Percentiles rank a stretch among this genome's conserved stretches.
Evolutionary conservation across 768 basidiomycete genomes (phyloP).

Genomic region (Lentinula sp.): DNA sequence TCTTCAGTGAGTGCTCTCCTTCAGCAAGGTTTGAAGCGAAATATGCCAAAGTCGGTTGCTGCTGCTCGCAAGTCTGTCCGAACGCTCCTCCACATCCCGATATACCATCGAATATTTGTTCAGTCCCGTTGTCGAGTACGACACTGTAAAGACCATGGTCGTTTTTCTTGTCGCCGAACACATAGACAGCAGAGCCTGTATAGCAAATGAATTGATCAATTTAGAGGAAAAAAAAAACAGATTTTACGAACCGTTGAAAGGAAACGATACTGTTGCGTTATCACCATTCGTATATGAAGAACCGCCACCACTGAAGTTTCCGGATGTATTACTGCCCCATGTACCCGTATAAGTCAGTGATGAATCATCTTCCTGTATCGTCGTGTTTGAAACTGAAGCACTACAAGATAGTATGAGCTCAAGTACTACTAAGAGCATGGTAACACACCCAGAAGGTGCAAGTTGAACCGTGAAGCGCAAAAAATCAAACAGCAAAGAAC

Average conservation of each 20-base stretch:
- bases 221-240: background rate
- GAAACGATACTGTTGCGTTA: conserved; percentile 30
- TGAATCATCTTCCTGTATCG: conserved; percentile 33
- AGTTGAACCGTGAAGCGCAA: conserved; percentile 34
- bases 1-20: conserved; percentile 28
- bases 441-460: conserved; percentile 35
- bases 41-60: conserved; percentile 34
- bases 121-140: conserved; percentile 27
- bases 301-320: conserved; percentile 39
- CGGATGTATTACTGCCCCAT: conserved; percentile 37
- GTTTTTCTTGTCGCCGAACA: conserved; percentile 45
- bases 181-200: conserved; percentile 36
- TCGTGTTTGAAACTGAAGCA: conserved; percentile 33
- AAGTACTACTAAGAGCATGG: background rate
- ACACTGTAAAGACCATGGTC: conserved; percentile 41
- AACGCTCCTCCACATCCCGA: conserved; percentile 43
- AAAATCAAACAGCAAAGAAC: conserved; percentile 35
- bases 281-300: conserved; percentile 36
- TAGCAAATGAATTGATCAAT: background rate
- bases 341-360: conserved; percentile 31
- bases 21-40: conserved; percentile 35
- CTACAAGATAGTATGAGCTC: conserved; percentile 15
- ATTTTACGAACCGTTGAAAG: conserved; percentile 29
- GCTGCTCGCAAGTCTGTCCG: conserved; percentile 39
- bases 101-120: conserved; percentile 28